Evolutionary conservation across 2,329 filamentous ascomycete species (phyloP).

Genomic region (Drechmeria coniospora): DNA sequence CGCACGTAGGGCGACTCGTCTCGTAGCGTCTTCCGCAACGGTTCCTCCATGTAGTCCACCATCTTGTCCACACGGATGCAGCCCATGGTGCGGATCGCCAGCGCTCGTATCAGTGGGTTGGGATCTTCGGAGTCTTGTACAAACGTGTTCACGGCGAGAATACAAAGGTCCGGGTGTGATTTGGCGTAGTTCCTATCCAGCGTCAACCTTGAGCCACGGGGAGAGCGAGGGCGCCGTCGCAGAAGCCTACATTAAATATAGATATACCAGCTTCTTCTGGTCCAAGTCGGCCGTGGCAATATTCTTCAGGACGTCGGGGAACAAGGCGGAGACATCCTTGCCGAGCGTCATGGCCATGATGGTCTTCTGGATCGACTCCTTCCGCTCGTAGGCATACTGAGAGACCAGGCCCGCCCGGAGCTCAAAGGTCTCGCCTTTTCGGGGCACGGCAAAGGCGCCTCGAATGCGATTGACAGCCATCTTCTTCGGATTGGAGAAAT

Average conservation of each 20-base stretch:
- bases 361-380: conserved; percentile 98
- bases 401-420: conserved; percentile 88
- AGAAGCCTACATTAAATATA: conserved; percentile 78
- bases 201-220: no score
- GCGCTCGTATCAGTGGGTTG: conserved; percentile 83
- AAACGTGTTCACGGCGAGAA: conserved; percentile 97
- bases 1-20: conserved; percentile 97
- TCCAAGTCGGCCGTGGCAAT: conserved; percentile 90
- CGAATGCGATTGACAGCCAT: conserved; percentile 97
- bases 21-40: conserved; percentile 82
- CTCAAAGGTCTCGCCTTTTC: conserved; percentile 97
- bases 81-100: conserved; percentile 96
- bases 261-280: conserved; percentile 98
- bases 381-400: conserved; percentile 97
- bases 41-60: conserved; percentile 99
- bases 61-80: conserved; percentile 98
- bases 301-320: conserved; percentile 96
- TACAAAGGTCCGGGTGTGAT: conserved; percentile 95
- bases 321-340: conserved; percentile 94
- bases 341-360: conserved; percentile 99
- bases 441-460: conserved; percentile 80
- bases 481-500: conserved; percentile 12
- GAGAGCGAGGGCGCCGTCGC: no score
- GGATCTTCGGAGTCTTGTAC: conserved; percentile 98
- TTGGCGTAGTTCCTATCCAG: conserved; percentile 86